Evolutionary conservation across 768 basidiomycete species (phyloP).

Genomic region (Lactarius pseudohatsudake): DNA sequence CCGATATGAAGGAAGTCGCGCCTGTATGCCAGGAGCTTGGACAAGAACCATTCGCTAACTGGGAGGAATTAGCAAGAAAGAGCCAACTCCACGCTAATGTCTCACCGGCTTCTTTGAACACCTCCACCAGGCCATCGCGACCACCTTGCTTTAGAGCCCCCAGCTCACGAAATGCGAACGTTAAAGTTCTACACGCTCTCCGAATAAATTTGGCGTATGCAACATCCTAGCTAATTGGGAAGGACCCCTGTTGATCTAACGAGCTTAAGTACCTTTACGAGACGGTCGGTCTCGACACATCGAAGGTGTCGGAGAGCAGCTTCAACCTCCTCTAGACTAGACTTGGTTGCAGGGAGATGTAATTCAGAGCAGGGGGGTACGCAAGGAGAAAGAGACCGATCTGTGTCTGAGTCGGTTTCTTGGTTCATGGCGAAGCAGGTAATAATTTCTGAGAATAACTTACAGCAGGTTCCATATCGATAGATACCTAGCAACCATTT

Average conservation of each 20-base stretch:
- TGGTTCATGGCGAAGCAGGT: slow-evolving; percentile 37
- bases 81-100: neutral
- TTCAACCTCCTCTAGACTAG: slow-evolving; percentile 2
- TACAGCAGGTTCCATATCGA: too few species aligned
- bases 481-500: too few species aligned
- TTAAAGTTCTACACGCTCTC: slow-evolving; percentile 9
- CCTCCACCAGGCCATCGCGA: slow-evolving; percentile 7
- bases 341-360: neutral
- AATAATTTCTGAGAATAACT: neutral
- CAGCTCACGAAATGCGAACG: slow-evolving; percentile 11
- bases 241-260: slow-evolving; percentile 22
- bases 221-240: slow-evolving; percentile 17
- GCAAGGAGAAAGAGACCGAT: slow-evolving; percentile 24
- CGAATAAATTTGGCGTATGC: slow-evolving; percentile 16
- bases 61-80: neutral
- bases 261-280: slow-evolving; percentile 14
- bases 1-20: slow-evolving; percentile 48
- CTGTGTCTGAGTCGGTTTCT: slow-evolving; percentile 55
- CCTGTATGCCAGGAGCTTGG: slow-evolving; percentile 52
- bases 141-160: neutral
- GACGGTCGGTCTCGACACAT: slow-evolving; percentile 7
- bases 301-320: slow-evolving; percentile 4
- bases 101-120: slow-evolving; percentile 17
- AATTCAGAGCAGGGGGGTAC: slow-evolving; percentile 10
- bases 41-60: slow-evolving; percentile 19